Evolutionary conservation across 257 asterid species (phyloP).

Genomic region (Scutellaria barbata): DNA sequence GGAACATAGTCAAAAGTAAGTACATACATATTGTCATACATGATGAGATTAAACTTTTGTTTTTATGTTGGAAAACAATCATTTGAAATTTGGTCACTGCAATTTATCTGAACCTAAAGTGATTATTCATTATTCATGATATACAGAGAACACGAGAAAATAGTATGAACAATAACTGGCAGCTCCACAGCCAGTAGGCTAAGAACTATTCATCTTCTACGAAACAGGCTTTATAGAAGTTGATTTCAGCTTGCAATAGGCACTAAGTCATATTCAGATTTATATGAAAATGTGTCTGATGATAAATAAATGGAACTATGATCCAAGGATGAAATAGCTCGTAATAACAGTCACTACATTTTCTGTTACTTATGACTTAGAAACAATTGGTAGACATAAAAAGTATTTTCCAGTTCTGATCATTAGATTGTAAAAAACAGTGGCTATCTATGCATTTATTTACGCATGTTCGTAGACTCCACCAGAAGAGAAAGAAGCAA

Average conservation of each 20-base stretch:
- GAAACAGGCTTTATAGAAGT: no score
- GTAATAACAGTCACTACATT: no score
- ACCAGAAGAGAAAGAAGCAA: no score
- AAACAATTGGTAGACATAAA: background rate
- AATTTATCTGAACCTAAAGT: no score
- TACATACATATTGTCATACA: background rate
- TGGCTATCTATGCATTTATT: background rate
- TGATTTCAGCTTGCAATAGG: background rate
- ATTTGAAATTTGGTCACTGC: no score
- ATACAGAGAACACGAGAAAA: background rate
- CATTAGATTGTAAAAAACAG: background rate
- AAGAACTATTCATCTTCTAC: no score
- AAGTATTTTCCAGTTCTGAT: background rate
- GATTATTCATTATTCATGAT: no score
- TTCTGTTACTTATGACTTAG: no score
- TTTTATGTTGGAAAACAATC: no score
- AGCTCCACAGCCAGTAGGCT: no score
- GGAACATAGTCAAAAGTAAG: slow-evolving; percentile 8
- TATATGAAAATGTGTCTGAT: background rate
- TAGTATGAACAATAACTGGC: background rate
- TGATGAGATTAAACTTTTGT: background rate
- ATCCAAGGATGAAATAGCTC: background rate
- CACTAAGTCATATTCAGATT: background rate
- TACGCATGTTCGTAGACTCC: background rate
- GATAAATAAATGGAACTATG: background rate